These are phyloP conservation scores for Irpex lacteus DNA, from an alignment of 1,284 basidiomycete species.

Conservation along the genomic window DNA sequence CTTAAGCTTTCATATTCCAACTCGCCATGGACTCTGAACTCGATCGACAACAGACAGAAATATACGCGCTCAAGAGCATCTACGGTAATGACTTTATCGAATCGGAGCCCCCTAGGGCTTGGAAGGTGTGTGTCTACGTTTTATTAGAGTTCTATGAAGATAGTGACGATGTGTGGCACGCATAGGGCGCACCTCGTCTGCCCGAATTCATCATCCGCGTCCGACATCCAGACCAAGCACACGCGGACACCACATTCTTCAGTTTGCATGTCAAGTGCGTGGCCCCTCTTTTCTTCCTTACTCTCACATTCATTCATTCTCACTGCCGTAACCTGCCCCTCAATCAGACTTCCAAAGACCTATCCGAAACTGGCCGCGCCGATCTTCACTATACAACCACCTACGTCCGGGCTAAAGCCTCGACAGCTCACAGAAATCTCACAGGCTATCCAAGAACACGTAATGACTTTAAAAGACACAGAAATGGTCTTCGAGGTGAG, in stretches of 20 bases:
- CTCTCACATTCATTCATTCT: slow-evolving; percentile 49
- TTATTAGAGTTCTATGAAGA: not conserved
- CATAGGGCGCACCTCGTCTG: slow-evolving; percentile 60
- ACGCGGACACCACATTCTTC: slow-evolving; percentile 56
- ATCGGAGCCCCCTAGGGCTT: slow-evolving; percentile 70
- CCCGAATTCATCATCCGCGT: slow-evolving; percentile 75
- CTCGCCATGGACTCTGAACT: slow-evolving; percentile 56
- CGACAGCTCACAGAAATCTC: slow-evolving; percentile 53
- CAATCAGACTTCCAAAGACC: slow-evolving; percentile 76
- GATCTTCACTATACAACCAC: slow-evolving; percentile 64
- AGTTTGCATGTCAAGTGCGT: slow-evolving; percentile 68
- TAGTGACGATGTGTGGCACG: not conserved
- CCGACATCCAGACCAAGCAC: slow-evolving; percentile 53
- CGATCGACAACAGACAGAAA: slow-evolving; percentile 71
- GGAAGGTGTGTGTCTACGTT: slow-evolving; percentile 58
- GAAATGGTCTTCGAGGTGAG: slow-evolving; percentile 74
- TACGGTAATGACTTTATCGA: slow-evolving; percentile 74
- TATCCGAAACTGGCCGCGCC: slow-evolving; percentile 69
- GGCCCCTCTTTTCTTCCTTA: not conserved
- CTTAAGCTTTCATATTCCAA: slow-evolving; percentile 28
- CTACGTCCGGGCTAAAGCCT: slow-evolving; percentile 52
- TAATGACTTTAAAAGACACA: slow-evolving; percentile 55
- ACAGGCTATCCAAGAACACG: slow-evolving; percentile 58
- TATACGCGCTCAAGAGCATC: slow-evolving; percentile 74
- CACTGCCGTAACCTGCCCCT: slow-evolving; percentile 41